Evolutionary conservation across 208 protist genomes (phyloP).

Genomic region (Trypanosoma brucei): DNA sequence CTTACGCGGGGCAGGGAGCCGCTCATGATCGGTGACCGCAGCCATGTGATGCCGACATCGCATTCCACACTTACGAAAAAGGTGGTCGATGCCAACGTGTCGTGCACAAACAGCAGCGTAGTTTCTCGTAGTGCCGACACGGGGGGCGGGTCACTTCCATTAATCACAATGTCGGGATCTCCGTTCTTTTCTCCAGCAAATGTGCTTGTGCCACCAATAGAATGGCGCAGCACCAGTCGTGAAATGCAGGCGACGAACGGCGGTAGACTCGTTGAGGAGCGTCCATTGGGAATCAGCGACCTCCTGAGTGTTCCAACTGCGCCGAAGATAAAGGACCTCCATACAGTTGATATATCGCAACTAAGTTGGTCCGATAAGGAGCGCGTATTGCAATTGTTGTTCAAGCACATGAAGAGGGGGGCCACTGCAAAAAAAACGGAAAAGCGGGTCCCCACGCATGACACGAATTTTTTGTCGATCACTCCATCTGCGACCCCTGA

Average conservation of each 20-base stretch:
- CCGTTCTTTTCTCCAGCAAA: background rate
- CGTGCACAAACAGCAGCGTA: background rate
- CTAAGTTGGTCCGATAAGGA: constrained; percentile 89
- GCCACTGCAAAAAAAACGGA: constrained; percentile 6
- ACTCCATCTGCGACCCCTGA: constrained; percentile 8
- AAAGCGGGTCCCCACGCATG: constrained; percentile 4
- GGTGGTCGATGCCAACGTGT: background rate
- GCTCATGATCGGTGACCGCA: constrained; percentile 43
- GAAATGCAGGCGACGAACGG: background rate
- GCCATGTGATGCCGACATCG: background rate
- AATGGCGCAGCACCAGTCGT: background rate
- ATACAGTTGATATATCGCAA: constrained; percentile 64
- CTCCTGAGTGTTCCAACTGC: constrained; percentile 35
- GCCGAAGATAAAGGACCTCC: constrained; percentile 47
- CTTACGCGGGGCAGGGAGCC: constrained; percentile 32
- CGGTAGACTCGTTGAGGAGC: background rate
- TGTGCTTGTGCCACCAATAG: constrained; percentile 12
- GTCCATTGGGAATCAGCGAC: background rate
- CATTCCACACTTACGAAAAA: background rate
- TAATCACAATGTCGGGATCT: constrained; percentile 8
- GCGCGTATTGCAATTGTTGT: constrained; percentile 77
- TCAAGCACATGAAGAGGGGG: constrained; percentile 53
- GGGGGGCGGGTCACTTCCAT: background rate
- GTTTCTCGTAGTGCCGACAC: background rate
- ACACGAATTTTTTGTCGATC: constrained; percentile 8